phyloP scores from a whole-genome alignment of 768 basidiomycete species.

The Cystobasidium tubakii region DNA sequence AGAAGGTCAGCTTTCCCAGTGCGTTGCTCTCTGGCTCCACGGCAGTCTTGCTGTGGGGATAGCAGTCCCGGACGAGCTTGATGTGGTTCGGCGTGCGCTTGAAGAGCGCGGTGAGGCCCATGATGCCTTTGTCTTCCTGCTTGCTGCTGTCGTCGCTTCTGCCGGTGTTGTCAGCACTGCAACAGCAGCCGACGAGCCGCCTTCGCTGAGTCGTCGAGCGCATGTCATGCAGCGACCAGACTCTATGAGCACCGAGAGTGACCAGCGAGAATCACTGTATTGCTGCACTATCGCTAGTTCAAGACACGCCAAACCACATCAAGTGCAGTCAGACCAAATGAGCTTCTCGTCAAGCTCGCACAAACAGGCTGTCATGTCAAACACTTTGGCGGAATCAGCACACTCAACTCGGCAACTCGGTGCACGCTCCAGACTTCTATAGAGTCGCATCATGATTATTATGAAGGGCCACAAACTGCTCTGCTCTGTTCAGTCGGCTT shows the following conservation, averaged over 20 bases:
- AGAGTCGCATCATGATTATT: too few species aligned
- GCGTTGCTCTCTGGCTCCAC: slow-evolving; percentile 34
- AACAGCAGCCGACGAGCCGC: not conserved
- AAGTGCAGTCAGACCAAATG: not conserved
- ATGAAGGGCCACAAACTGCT: too few species aligned
- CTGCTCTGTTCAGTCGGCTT: too few species aligned
- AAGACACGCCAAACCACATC: too few species aligned
- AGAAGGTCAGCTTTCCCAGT: slow-evolving; percentile 30
- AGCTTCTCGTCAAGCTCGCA: not conserved
- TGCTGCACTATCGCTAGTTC: too few species aligned
- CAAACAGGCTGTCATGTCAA: not conserved
- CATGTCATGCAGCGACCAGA: not conserved
- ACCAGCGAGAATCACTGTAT: too few species aligned
- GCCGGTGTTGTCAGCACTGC: not conserved
- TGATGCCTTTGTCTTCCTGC: not conserved
- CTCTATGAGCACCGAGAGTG: too few species aligned
- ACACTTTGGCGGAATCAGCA: not conserved
- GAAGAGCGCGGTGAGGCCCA: slow-evolving; percentile 1
- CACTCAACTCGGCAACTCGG: too few species aligned
- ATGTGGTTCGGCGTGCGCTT: slow-evolving; percentile 17
- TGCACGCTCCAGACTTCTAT: too few species aligned
- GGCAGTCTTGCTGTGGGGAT: slow-evolving; percentile 21
- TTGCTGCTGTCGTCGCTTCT: not conserved
- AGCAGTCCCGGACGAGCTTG: slow-evolving; percentile 29
- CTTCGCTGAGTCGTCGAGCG: not conserved